Percentiles rank a stretch among this genome's conserved stretches.
Evolutionary conservation across 345 rosid species (phyloP).

Genomic region (Linum tenue): DNA sequence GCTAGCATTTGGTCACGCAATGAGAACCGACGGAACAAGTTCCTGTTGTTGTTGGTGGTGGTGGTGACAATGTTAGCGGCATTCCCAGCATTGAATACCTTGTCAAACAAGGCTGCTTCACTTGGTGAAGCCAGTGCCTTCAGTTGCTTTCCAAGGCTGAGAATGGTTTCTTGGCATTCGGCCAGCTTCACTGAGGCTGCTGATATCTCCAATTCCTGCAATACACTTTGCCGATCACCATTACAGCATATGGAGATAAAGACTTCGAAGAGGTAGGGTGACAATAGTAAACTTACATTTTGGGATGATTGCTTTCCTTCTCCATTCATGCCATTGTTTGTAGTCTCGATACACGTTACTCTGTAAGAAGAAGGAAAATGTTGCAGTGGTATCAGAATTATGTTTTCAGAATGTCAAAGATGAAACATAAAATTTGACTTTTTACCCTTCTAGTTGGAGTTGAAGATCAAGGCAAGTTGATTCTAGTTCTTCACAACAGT

Average conservation of each 20-base stretch:
- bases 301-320: conserved; percentile 34
- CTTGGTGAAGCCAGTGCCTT: conserved; percentile 57
- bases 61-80: conserved; percentile 13
- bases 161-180: conserved; percentile 81
- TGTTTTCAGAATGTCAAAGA: background rate
- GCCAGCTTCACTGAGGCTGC: conserved; percentile 75
- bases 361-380: conserved; percentile 27
- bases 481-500: conserved; percentile 80
- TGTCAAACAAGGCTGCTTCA: conserved; percentile 35
- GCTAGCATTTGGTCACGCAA: conserved; percentile 58
- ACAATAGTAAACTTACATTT: conserved; percentile 38
- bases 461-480: conserved; percentile 86
- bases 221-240: conserved; percentile 7
- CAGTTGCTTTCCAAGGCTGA: conserved; percentile 62
- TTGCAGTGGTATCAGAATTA: conserved; percentile 13
- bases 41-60: conserved; percentile 20
- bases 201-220: conserved; percentile 59
- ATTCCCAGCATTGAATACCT: conserved; percentile 25
- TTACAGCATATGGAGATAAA: background rate
- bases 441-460: conserved; percentile 81
- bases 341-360: conserved; percentile 43
- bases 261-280: background rate
- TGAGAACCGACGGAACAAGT: conserved; percentile 34
- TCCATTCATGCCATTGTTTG: conserved; percentile 22
- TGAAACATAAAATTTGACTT: background rate